phyloP scores from a whole-genome alignment of 805 yeast genomes.

The Candida wancherniae region DNA sequence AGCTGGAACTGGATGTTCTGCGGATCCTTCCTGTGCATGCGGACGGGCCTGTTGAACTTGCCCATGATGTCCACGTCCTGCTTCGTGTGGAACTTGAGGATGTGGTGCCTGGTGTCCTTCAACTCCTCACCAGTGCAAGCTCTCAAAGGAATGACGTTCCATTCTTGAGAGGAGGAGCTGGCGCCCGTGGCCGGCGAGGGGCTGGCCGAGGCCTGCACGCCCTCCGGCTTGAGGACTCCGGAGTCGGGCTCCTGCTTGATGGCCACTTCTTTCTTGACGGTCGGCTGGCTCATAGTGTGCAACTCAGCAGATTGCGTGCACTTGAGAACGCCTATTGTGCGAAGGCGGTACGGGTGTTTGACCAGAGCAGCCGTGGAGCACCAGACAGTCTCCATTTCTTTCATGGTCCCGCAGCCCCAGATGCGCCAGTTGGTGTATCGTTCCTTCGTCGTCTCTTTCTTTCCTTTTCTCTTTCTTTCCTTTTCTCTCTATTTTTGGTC shows the following conservation, averaged over 20 bases:
- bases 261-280: conserved; percentile 25
- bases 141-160: conserved; percentile 57
- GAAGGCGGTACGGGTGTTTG: no score
- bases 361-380: no score
- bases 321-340: no score
- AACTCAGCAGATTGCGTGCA: no score
- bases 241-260: conserved; percentile 22
- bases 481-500: no score
- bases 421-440: no score
- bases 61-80: conserved; percentile 64
- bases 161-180: conserved; percentile 21
- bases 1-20: conserved; percentile 83
- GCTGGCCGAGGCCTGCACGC: conserved; percentile 2
- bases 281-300: conserved; percentile 24
- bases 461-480: no score
- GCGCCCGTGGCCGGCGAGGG: conserved; percentile 6
- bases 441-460: no score
- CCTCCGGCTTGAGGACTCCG: conserved; percentile 1
- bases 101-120: conserved; percentile 69
- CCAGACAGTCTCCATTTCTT: no score
- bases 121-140: conserved; percentile 71
- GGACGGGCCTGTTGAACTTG: conserved; percentile 75
- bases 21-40: conserved; percentile 92
- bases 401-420: no score
- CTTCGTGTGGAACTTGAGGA: conserved; percentile 73